Evolutionary conservation across 257 asterid species (phyloP).

Genomic region (Nicotiana noctiflora): DNA sequence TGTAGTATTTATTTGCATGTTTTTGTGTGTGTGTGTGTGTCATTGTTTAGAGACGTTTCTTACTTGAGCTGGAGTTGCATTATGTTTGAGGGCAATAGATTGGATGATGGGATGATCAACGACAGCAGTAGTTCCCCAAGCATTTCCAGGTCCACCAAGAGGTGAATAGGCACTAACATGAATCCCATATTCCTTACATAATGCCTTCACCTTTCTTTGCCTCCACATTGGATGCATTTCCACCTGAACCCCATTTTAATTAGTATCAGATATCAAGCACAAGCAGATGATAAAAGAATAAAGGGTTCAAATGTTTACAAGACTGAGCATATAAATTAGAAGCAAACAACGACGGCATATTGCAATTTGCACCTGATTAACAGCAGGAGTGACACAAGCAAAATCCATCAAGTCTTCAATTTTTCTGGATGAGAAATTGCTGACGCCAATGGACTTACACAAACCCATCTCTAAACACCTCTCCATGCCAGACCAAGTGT

Average conservation of each 20-base stretch:
- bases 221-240: conserved; percentile 98
- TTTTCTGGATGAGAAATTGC: conserved; percentile 69
- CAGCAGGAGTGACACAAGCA: conserved; percentile 56
- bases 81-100: conserved; percentile 51
- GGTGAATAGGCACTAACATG: conserved; percentile 80
- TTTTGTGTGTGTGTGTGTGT: neutral
- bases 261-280: neutral
- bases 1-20: neutral
- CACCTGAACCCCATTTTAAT: conserved; percentile 33
- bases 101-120: conserved; percentile 46
- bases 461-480: conserved; percentile 62
- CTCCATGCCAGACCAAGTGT: conserved; percentile 79
- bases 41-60: neutral
- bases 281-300: neutral
- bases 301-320: too few species aligned
- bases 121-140: conserved; percentile 76
- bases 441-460: conserved; percentile 69
- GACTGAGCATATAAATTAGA: neutral
- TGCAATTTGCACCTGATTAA: conserved; percentile 47
- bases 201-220: conserved; percentile 51
- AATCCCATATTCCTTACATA: conserved; percentile 44
- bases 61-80: conserved; percentile 76
- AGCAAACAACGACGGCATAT: too few species aligned
- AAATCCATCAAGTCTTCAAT: conserved; percentile 32
- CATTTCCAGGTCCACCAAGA: conserved; percentile 75